These are phyloP conservation scores for Fusarium sp. DNA, from an alignment of 2,329 filamentous ascomycete genomes.

Conservation along the genomic window DNA sequence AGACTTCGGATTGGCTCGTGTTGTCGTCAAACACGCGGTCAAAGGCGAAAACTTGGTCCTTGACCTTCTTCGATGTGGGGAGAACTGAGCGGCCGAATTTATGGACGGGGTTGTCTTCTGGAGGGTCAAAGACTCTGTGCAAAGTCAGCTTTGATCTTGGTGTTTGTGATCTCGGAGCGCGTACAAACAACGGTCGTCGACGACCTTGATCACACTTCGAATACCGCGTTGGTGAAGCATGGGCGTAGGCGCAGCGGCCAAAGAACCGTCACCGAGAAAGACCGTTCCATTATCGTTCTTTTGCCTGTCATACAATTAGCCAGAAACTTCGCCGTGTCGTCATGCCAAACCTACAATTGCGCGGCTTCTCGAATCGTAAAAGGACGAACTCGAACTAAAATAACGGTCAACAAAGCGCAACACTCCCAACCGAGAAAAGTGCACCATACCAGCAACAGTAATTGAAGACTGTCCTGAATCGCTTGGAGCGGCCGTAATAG, in stretches of 20 bases:
- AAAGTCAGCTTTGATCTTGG: conserved; percentile 31
- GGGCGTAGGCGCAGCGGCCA: conserved; percentile 86
- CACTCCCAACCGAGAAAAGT: not conserved
- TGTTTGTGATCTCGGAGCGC: conserved; percentile 51
- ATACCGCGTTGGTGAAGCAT: conserved; percentile 89
- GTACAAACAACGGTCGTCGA: conserved; percentile 96
- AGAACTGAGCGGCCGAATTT: conserved; percentile 86
- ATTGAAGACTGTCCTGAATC: conserved; percentile 62
- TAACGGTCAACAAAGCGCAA: conserved; percentile 43
- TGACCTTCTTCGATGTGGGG: conserved; percentile 87
- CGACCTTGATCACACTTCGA: conserved; percentile 91
- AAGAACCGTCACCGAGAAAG: conserved; percentile 95
- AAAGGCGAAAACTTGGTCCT: conserved; percentile 97
- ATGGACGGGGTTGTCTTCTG: conserved; percentile 92
- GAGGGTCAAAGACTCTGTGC: conserved; percentile 90
- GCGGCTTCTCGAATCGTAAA: conserved; percentile 93
- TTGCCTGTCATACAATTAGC: conserved; percentile 55
- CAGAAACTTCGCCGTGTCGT: not conserved
- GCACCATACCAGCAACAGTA: conserved; percentile 64
- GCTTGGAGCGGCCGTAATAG: conserved; percentile 37
- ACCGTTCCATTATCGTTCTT: conserved; percentile 84
- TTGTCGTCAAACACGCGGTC: conserved; percentile 98
- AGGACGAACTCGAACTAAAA: conserved; percentile 73
- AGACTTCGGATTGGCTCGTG: conserved; percentile 90
- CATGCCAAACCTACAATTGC: conserved; percentile 71